Evolutionary conservation across 179 eudicot species (phyloP), one percentile per base, ranked within the genome.

Genomic region (Camellia oleifera): DNA sequence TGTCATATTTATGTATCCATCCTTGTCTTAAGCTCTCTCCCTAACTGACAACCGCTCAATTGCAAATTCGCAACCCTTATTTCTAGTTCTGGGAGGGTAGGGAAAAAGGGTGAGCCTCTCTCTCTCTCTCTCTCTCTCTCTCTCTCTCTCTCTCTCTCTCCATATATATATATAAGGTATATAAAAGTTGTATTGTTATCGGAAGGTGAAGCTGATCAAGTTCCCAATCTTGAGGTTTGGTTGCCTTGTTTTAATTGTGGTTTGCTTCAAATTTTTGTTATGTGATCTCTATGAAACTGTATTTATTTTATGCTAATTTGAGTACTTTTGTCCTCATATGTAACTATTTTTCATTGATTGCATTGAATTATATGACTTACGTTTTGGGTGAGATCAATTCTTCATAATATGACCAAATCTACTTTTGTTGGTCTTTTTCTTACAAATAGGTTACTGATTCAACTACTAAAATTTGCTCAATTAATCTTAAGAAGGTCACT

Each of bases 171-270:
- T 12, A 48, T 48, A 48, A 4, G 52, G 0, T 48, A 48, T 7
- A 7, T 48, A 48, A 4, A 48, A 48, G 52, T 14, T 54, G 53
- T 10, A 7, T 40, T 32, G 4, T 17, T 75, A 18, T 77, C 69
- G 23, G 68, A 45, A 58, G 69, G 78, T n/a, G 69, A 4, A 42
- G 2, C 18, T 70, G 57, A 65, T 77, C 62, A 44, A 65, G 61
- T 62, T 77, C 79, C 57, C 32, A 10, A 58, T 68, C 20, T 64
- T 14, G 63, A 65, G 72, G 62, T 65, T 65, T 17, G 46, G 57
- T 53, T 65, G 63, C 32, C 50, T 48, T 77, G 23, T 65, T 48
- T 13, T 17, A 12, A 23, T 52, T 0, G 52, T 48, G 10, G 66
- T 48, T 48, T 48, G 7, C 52, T 48, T 48, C 52, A 48, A 48